Conservation (phyloP, 805 yeast genomes). For the Wickerhamiella nectarea region DNA sequence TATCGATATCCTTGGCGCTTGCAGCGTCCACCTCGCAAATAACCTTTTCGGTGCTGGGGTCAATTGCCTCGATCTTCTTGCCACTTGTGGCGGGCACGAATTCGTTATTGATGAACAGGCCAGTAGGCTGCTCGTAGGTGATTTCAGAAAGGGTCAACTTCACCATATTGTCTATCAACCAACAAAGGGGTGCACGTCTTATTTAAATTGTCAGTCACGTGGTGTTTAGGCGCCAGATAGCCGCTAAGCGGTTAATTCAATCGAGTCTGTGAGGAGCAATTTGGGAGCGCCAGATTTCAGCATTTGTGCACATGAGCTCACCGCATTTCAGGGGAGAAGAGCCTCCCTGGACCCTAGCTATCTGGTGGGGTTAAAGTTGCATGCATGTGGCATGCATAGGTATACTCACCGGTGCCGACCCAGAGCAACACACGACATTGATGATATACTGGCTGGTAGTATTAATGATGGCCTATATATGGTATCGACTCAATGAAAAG, state of each 20-base stretch:
- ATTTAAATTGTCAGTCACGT: background rate
- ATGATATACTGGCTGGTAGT: background rate
- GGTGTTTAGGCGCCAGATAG: background rate
- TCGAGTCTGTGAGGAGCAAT: no score
- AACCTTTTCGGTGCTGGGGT: constrained; percentile 64
- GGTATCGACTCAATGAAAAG: background rate
- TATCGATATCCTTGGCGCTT: constrained; percentile 61
- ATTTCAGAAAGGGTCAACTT: constrained; percentile 6
- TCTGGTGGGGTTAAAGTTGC: no score
- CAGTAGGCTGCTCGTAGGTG: constrained; percentile 59
- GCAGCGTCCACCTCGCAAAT: constrained; percentile 65
- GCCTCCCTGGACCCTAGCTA: no score
- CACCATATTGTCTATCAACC: background rate
- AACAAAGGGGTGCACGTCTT: background rate
- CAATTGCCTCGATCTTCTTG: constrained; percentile 46
- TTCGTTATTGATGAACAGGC: constrained; percentile 68
- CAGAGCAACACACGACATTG: background rate
- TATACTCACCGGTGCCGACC: background rate
- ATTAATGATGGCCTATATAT: background rate
- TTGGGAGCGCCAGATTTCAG: no score
- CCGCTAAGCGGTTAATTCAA: background rate
- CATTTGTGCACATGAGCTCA: no score
- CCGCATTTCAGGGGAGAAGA: no score
- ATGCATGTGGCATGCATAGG: no score
- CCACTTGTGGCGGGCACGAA: constrained; percentile 36